These are phyloP conservation scores for Huntiella savannae DNA, from an alignment of 2,329 filamentous ascomycete species.

Conservation along the genomic window DNA sequence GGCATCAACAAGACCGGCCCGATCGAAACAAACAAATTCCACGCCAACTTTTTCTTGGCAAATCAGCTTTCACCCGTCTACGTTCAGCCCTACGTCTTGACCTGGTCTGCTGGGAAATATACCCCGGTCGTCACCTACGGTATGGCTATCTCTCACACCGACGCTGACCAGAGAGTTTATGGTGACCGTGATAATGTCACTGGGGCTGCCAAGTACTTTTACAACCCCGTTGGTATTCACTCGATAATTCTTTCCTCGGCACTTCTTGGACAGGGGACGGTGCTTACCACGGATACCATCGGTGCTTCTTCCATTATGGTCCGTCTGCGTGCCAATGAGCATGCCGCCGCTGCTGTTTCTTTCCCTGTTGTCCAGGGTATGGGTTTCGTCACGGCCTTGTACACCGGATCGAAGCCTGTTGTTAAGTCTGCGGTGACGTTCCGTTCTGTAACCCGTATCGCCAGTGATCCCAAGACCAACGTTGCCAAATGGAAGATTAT, in stretches of 20 bases:
- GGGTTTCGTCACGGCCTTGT: constrained; percentile 66
- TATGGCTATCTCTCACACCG: constrained; percentile 56
- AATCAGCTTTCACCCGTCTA: constrained; percentile 50
- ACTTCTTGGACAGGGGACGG: constrained; percentile 46
- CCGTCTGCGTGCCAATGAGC: constrained; percentile 38
- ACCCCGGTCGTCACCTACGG: constrained; percentile 26
- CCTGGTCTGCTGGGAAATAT: constrained; percentile 47
- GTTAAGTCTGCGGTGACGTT: constrained; percentile 63
- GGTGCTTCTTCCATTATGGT: constrained; percentile 46
- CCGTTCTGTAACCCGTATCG: constrained; percentile 39
- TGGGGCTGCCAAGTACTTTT: constrained; percentile 50
- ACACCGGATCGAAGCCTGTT: constrained; percentile 48
- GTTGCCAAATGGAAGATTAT: constrained; percentile 58
- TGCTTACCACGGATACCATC: constrained; percentile 32
- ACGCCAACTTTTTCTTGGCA: constrained; percentile 62
- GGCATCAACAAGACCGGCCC: constrained; percentile 30
- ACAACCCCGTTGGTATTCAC: constrained; percentile 67
- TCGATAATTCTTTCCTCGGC: constrained; percentile 61
- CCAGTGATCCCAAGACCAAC: constrained; percentile 37
- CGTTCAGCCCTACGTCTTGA: constrained; percentile 55
- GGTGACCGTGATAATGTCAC: constrained; percentile 37
- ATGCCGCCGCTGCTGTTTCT: constrained; percentile 40
- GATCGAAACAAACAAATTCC: constrained; percentile 63
- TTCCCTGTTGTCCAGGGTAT: constrained; percentile 82
- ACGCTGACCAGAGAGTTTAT: constrained; percentile 46